A percentile compares a stretch with the other conserved stretches of the same genome.
Conservation (phyloP, 345 rosid genomes). For the Moricandia moricandioides region DNA sequence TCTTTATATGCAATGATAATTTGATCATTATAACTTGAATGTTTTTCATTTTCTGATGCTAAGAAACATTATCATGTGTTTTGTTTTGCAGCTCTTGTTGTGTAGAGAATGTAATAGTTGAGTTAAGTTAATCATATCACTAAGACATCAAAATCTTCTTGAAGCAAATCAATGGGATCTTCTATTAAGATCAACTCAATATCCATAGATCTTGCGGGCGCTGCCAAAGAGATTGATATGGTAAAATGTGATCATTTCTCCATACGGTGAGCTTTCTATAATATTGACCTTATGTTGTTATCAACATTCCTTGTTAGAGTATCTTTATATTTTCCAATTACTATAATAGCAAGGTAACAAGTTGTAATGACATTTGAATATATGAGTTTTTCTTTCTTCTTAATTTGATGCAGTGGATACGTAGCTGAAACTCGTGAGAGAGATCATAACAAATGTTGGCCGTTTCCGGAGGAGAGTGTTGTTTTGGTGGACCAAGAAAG, state of each 20-base stretch:
- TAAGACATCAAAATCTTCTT: slow-evolving; percentile 28
- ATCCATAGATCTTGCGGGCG: slow-evolving; percentile 52
- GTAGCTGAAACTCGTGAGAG: slow-evolving; percentile 58
- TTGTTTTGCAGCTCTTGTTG: slow-evolving; percentile 17
- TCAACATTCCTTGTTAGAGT: not conserved
- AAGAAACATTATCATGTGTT: not conserved
- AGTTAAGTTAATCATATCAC: slow-evolving; percentile 33
- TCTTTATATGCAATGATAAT: slow-evolving; percentile 3
- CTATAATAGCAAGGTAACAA: not conserved
- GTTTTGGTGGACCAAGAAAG: slow-evolving; percentile 6
- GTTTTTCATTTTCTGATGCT: not conserved
- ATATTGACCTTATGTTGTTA: not conserved
- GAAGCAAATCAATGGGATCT: slow-evolving; percentile 43
- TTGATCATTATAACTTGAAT: not conserved
- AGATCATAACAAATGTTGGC: slow-evolving; percentile 58
- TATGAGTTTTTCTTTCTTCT: not conserved
- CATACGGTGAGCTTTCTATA: slow-evolving; percentile 54
- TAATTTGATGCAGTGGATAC: slow-evolving; percentile 53
- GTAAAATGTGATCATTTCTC: slow-evolving; percentile 67
- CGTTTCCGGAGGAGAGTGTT: slow-evolving; percentile 51
- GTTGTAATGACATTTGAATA: not conserved
- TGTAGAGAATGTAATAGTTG: slow-evolving; percentile 34
- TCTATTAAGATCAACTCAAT: slow-evolving; percentile 58
- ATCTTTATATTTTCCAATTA: not conserved
- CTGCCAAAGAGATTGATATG: slow-evolving; percentile 36